Conservation (phyloP, 179 eudicot genomes). For the Actinidia arguta region DNA sequence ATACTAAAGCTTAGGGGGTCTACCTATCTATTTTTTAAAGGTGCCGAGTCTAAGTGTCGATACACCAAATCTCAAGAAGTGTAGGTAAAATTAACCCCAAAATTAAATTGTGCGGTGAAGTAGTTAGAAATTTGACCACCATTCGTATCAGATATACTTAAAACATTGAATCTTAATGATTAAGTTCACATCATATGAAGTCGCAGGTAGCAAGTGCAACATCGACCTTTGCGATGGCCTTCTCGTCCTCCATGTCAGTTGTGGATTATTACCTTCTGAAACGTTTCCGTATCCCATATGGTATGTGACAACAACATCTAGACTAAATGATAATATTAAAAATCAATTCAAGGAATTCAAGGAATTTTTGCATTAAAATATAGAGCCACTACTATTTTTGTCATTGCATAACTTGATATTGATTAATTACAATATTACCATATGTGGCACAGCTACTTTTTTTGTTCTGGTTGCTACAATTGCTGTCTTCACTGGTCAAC, state of each 20-base stretch:
- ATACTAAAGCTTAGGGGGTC: too few species aligned
- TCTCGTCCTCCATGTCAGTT: slow-evolving; percentile 90
- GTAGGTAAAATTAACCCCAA: too few species aligned
- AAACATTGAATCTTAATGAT: background rate
- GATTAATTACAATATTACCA: background rate
- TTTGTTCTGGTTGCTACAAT: slow-evolving; percentile 59
- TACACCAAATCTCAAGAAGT: too few species aligned
- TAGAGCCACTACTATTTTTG: background rate
- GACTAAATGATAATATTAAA: background rate
- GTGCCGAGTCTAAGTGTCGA: too few species aligned
- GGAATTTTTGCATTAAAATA: background rate
- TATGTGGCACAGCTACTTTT: slow-evolving; percentile 53
- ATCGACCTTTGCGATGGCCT: slow-evolving; percentile 84
- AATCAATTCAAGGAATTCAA: background rate
- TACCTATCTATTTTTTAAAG: too few species aligned
- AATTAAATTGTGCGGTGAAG: background rate
- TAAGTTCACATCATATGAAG: background rate
- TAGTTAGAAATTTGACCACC: background rate
- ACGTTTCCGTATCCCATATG: slow-evolving; percentile 86
- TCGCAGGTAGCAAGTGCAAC: slow-evolving; percentile 87
- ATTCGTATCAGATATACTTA: background rate
- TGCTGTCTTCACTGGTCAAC: slow-evolving; percentile 68
- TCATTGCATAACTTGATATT: background rate
- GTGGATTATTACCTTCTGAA: slow-evolving; percentile 84
- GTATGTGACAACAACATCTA: slow-evolving; percentile 35